Evolutionary conservation across 2,329 filamentous ascomycete species (phyloP).

Genomic region (Magnaporthales sp.): DNA sequence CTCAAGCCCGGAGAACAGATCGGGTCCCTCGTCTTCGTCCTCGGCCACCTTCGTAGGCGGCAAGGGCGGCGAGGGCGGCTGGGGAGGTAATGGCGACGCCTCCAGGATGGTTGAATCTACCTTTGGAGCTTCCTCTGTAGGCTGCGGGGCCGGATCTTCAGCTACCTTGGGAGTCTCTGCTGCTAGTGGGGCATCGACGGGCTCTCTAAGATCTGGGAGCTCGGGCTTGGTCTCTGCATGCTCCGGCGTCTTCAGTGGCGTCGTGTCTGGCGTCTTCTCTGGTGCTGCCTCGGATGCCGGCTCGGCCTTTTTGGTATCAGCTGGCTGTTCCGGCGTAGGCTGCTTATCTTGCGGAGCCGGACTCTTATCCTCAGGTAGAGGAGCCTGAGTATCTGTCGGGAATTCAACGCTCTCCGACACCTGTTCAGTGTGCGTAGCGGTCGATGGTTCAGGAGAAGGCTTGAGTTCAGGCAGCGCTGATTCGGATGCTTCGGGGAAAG

Average conservation of each 20-base stretch:
- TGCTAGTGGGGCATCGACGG: not conserved
- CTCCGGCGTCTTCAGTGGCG: not conserved
- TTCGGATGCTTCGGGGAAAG: not conserved
- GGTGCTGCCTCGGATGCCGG: not conserved
- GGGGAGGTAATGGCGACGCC: not conserved
- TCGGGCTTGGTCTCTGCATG: not conserved
- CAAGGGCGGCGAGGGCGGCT: not conserved
- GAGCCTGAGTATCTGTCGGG: not conserved
- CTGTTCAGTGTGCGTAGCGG: not conserved
- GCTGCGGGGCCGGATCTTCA: not conserved
- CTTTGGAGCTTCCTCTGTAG: not conserved
- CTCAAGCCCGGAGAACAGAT: constrained; percentile 5
- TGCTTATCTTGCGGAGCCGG: not conserved
- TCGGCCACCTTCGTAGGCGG: not conserved
- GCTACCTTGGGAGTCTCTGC: not conserved
- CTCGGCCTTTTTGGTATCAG: not conserved
- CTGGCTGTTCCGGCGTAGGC: not conserved
- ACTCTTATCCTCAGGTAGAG: not conserved
- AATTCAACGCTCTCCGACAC: not conserved
- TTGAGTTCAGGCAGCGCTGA: not conserved
- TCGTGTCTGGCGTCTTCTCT: not conserved
- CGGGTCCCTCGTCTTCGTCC: constrained; percentile 1
- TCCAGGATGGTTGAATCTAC: not conserved
- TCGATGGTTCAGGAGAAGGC: not conserved
- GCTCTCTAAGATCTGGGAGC: not conserved